Conservation (phyloP, 2,329 filamentous ascomycete species). For the Neofusicoccum parvum region DNA sequence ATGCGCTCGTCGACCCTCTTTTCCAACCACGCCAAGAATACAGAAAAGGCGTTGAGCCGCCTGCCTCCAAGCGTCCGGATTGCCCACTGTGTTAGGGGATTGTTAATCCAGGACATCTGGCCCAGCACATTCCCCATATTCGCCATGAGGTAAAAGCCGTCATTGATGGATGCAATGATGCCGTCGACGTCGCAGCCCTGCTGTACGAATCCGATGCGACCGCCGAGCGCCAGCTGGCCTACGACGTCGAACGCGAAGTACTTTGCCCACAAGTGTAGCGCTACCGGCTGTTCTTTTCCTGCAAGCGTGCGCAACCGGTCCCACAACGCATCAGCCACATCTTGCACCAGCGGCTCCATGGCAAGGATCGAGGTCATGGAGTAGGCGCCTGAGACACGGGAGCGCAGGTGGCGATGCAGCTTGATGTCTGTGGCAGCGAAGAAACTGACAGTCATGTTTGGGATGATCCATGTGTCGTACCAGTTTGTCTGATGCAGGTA, state of each 20-base stretch:
- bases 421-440: not conserved
- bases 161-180: not conserved
- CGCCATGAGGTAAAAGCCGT: not conserved
- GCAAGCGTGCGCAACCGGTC: conserved; percentile 53
- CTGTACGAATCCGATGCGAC: not conserved
- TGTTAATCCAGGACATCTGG: not conserved
- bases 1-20: too few relatives aligned
- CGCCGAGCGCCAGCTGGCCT: not conserved
- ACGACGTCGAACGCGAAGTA: not conserved
- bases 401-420: not conserved
- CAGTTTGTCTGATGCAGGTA: not conserved
- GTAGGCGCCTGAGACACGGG: not conserved
- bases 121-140: not conserved
- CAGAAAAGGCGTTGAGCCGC: too few relatives aligned
- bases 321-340: not conserved
- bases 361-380: not conserved
- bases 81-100: not conserved
- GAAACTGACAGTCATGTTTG: not conserved
- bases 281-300: conserved; percentile 54
- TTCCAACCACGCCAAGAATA: too few relatives aligned
- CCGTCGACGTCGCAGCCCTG: not conserved
- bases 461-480: not conserved
- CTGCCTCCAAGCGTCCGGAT: too few relatives aligned
- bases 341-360: not conserved
- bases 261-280: conserved; percentile 30